Evolutionary conservation across 768 basidiomycete genomes (phyloP).

Genomic region (Macrolepiota fuliginosa): DNA sequence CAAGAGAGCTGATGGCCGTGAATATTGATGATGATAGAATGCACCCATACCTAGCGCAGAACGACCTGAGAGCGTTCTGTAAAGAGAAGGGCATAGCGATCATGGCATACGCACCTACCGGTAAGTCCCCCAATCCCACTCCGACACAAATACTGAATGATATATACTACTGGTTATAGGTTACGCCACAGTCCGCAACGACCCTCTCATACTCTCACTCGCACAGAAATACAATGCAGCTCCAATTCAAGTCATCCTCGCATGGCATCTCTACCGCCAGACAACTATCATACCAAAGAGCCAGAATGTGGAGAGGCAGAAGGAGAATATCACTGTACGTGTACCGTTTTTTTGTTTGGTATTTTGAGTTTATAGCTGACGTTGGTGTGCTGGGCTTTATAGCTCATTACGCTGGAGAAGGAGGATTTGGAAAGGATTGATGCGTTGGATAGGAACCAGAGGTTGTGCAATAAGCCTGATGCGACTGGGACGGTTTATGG

Average conservation of each 20-base stretch:
- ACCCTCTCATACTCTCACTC: constrained; percentile 42
- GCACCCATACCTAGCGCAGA: constrained; percentile 52
- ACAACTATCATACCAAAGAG: constrained; percentile 48
- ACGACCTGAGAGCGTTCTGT: constrained; percentile 45
- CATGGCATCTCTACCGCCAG: constrained; percentile 49
- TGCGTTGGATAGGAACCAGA: constrained; percentile 5
- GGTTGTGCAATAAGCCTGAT: constrained; percentile 6
- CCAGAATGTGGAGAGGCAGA: constrained; percentile 42
- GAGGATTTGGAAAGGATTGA: constrained; percentile 6
- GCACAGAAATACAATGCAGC: constrained; percentile 46
- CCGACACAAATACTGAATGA: background rate
- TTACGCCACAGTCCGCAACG: constrained; percentile 39
- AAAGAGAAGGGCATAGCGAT: constrained; percentile 46
- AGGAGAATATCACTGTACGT: constrained; percentile 46
- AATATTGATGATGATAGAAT: constrained; percentile 26
- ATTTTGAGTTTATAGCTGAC: too few relatives aligned
- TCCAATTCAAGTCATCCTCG: constrained; percentile 46
- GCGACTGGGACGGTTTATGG: background rate
- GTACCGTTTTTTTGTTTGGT: too few relatives aligned
- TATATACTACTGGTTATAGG: constrained; percentile 22
- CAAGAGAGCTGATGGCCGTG: too few relatives aligned
- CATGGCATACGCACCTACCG: constrained; percentile 49
- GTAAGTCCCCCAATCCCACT: constrained; percentile 18
- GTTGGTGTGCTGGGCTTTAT: background rate
- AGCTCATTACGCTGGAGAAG: constrained; percentile 1